phyloP scores from a whole-genome alignment of 2,329 filamentous ascomycete genomes.

The Plectosphaerella cucumerina region DNA sequence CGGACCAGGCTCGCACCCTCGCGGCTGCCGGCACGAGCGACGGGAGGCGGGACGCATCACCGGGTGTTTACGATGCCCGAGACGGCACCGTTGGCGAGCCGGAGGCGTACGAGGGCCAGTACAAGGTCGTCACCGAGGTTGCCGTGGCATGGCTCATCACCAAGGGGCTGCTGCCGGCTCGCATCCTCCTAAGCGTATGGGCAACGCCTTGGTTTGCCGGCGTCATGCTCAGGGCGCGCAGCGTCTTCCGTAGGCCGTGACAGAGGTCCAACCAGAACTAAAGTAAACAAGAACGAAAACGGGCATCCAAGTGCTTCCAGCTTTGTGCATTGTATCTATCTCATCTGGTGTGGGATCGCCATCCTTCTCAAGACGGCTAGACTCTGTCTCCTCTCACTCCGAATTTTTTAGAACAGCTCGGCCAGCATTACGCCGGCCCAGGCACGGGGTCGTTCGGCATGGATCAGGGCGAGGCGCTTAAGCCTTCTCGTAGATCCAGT shows the following conservation, averaged over 20 bases:
- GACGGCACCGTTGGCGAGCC: constrained; percentile 18
- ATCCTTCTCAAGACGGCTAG: too few relatives aligned
- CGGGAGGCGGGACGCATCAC: too few relatives aligned
- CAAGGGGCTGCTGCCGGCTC: constrained; percentile 74
- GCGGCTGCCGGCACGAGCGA: too few relatives aligned
- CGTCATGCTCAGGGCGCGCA: constrained; percentile 43
- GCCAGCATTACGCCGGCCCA: too few relatives aligned
- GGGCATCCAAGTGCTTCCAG: neutral
- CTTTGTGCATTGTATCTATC: constrained; percentile 6
- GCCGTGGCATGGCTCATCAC: constrained; percentile 89
- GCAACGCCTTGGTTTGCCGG: constrained; percentile 89
- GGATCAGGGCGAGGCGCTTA: constrained; percentile 24
- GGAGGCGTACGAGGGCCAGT: constrained; percentile 36
- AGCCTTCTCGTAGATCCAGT: constrained; percentile 97
- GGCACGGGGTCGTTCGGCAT: too few relatives aligned
- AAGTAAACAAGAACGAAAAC: neutral
- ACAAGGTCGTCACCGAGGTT: constrained; percentile 61
- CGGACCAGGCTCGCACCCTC: too few relatives aligned
- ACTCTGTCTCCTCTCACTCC: too few relatives aligned
- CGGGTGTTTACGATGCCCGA: neutral
- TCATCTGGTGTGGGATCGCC: neutral
- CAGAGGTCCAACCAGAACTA: constrained; percentile 7
- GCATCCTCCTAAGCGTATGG: constrained; percentile 78
- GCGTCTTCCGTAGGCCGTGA: constrained; percentile 21
- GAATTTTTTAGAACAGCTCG: neutral